Conservation (phyloP, 164 flowering plant species). For the Dillenia suffruticosa region DNA sequence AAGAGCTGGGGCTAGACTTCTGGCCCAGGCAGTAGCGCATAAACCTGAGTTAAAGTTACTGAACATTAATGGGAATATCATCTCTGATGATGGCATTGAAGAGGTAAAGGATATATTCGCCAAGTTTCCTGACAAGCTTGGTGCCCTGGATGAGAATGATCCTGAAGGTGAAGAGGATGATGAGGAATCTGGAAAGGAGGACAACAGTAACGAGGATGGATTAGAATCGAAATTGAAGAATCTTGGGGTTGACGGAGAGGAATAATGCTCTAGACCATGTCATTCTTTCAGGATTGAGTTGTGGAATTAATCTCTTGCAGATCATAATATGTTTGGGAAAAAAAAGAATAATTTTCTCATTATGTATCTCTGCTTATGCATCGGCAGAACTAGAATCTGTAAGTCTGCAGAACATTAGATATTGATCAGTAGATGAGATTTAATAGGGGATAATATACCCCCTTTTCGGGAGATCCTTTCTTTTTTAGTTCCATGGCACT, state of each 20-base stretch:
- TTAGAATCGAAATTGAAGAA: slow-evolving; percentile 49
- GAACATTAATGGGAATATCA: slow-evolving; percentile 67
- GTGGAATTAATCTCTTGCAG: too few species aligned
- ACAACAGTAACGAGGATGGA: slow-evolving; percentile 26
- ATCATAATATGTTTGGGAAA: too few species aligned
- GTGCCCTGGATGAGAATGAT: slow-evolving; percentile 81
- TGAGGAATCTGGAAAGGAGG: slow-evolving; percentile 39
- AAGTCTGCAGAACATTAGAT: too few species aligned
- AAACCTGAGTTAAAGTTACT: slow-evolving; percentile 59
- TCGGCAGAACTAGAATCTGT: too few species aligned
- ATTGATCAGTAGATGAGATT: too few species aligned
- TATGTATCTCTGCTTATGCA: too few species aligned
- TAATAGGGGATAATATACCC: too few species aligned
- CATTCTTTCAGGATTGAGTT: too few species aligned
- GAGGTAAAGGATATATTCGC: slow-evolving; percentile 66
- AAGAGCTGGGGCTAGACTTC: slow-evolving; percentile 63
- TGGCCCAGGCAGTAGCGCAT: slow-evolving; percentile 50
- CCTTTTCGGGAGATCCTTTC: too few species aligned
- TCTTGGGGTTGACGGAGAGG: slow-evolving; percentile 42
- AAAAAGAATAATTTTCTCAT: too few species aligned
- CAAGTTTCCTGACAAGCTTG: slow-evolving; percentile 57
- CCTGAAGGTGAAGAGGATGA: slow-evolving; percentile 69
- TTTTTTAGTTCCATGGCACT: too few species aligned
- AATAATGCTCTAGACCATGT: slow-evolving; percentile 6
- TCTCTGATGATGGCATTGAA: slow-evolving; percentile 86